Evolutionary conservation across 2,329 filamentous ascomycete genomes (phyloP).

Genomic region (Penicillium sp.): DNA sequence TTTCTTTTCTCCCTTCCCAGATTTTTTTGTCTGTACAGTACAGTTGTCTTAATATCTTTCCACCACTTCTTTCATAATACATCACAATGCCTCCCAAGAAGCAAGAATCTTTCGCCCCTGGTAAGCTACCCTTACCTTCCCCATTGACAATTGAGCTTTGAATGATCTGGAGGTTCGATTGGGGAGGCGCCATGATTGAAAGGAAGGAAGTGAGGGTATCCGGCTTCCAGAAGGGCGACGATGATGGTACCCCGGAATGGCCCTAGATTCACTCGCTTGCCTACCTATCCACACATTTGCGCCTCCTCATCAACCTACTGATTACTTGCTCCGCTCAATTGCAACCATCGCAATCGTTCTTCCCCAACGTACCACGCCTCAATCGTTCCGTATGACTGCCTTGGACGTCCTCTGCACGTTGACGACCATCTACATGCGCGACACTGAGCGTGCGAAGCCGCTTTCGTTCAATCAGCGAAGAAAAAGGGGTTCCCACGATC

Average conservation of each 20-base stretch:
- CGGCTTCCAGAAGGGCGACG: not conserved
- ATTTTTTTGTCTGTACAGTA: conserved; percentile 23
- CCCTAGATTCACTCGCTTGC: not conserved
- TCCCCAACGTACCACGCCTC: not conserved
- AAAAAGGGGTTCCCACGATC: not conserved
- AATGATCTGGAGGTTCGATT: not conserved
- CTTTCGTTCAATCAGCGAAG: not conserved
- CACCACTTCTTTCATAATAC: conserved; percentile 14
- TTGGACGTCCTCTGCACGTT: conserved; percentile 26
- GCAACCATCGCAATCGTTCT: not conserved
- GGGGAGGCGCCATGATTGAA: conserved; percentile 1
- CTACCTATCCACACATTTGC: not conserved
- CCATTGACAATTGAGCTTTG: not conserved
- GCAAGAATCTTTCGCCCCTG: conserved; percentile 25
- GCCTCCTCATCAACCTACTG: not conserved
- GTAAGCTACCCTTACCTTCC: conserved; percentile 16
- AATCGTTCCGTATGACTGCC: conserved; percentile 23
- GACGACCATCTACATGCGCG: conserved; percentile 24
- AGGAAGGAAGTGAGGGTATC: conserved; percentile 2
- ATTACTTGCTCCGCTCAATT: conserved; percentile 5
- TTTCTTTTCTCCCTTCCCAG: conserved; percentile 27
- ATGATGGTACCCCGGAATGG: not conserved
- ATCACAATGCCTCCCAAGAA: conserved; percentile 26
- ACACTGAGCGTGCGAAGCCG: conserved; percentile 20
- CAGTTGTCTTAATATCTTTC: conserved; percentile 16